phyloP scores from a whole-genome alignment of 768 basidiomycete genomes.

The Trametes cinnabarina region DNA sequence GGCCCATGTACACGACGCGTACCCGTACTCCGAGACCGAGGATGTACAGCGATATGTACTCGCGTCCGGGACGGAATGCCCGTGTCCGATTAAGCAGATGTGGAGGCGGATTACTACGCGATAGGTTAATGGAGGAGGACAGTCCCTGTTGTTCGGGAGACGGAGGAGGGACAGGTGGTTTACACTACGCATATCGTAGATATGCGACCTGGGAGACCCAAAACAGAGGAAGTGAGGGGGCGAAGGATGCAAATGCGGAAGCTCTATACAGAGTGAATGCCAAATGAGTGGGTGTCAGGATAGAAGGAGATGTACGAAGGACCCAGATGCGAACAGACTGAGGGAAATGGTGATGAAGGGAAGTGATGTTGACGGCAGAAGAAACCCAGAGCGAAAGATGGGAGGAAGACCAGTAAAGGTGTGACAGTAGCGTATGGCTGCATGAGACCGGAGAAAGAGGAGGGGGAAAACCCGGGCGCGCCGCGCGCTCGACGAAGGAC shows the following conservation, averaged over 20 bases:
- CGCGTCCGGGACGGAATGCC: not conserved
- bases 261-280: not conserved
- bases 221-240: not conserved
- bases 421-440: constrained; percentile 8
- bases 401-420: not conserved
- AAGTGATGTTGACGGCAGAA: not conserved
- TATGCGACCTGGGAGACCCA: not conserved
- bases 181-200: not conserved
- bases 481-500: not conserved
- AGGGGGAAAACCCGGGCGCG: not conserved
- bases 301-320: not conserved
- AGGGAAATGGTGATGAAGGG: not conserved
- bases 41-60: not conserved
- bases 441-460: not conserved
- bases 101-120: not conserved
- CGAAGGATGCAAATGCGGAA: not conserved
- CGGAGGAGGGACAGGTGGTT: not conserved
- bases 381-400: not conserved
- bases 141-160: not conserved
- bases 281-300: not conserved
- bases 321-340: not conserved
- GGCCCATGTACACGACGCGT: not conserved
- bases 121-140: not conserved
- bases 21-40: not conserved
- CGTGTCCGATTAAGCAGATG: not conserved